Base-by-base conservation (phyloP, 2,329 filamentous ascomycete species). In the Aureobasidium lini region DNA sequence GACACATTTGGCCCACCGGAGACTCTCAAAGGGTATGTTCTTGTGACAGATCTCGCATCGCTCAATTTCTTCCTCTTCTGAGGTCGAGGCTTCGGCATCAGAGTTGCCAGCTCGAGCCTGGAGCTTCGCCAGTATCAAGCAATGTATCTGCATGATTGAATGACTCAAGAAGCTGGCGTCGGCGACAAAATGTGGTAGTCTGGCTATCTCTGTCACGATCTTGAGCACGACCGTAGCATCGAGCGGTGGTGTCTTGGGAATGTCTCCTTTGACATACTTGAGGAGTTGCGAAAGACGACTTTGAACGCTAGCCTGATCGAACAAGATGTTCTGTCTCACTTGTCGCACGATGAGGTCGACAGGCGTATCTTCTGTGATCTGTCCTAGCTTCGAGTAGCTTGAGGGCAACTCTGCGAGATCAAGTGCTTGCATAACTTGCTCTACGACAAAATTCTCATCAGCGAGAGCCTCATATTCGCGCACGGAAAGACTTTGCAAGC, bases 21-120 rank as follows among this genome's bases (percentile, higher is more conserved):
- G 65, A 49, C 77, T 78, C 49, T 75, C 73, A 67, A 83, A 80
- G 0, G 71, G 69, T 42, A 84, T 77, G 0, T 69, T 67, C 3
- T 73, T 67, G 15, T 73, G 68, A 63, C 82, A 84, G 56, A 83
- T 77, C 15, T 78, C 75, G 64, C 82, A 84, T n/a, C 63, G 66
- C 62, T 84, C 81, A 49, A 40, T 48, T 42, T 50, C 37, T 53
- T 52, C 53, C 39, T 47, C 49, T 18, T 59, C 61, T 49, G 47
- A 29, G n/a, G 18, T 23, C 39, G 50, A 23, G 34, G 29, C 34
- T 44, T 59, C 15, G 28, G 29, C 37, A n/a, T 58, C 57, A 9
- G 44, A 36, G 40, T 57, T 48, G 6, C 52, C 50, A 13, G 60
- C 40, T 40, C 56, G 28, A 53, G 50, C 28, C 40, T 59, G 47